A percentile compares a stretch with the other conserved stretches of the same genome.
Evolutionary conservation across 2,329 filamentous ascomycete species (phyloP).

Genomic region (Fusarium torulosum): DNA sequence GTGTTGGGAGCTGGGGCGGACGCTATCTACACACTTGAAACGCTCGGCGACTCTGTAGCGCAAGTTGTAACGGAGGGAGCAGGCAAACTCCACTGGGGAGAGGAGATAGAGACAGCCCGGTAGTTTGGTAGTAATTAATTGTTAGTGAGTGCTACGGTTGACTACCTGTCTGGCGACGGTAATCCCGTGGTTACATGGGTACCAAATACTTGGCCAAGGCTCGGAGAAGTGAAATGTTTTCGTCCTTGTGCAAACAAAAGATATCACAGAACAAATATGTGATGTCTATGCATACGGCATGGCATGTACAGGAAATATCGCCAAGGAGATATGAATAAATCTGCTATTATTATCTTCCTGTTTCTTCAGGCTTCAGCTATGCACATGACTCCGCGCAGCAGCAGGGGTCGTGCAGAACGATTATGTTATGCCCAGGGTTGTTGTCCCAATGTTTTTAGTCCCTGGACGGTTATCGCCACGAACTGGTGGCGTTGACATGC

Average conservation of each 20-base stretch:
- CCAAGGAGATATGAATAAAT: constrained; percentile 6
- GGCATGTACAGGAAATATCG: no score
- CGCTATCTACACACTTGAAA: constrained; percentile 46
- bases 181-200: neutral
- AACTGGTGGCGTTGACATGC: constrained; percentile 20
- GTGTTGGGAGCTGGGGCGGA: constrained; percentile 15
- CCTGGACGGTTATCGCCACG: constrained; percentile 24
- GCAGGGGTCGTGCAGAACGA: constrained; percentile 12
- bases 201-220: constrained; percentile 2
- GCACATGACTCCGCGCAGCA: neutral
- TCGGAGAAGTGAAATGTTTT: neutral
- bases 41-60: constrained; percentile 39
- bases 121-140: constrained; percentile 23
- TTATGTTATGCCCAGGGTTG: constrained; percentile 1
- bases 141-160: constrained; percentile 1
- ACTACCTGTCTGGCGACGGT: constrained; percentile 9
- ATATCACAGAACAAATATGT: neutral
- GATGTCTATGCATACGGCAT: neutral
- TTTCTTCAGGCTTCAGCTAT: no score
- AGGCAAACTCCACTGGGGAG: constrained; percentile 1
- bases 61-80: neutral
- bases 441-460: neutral
- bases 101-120: constrained; percentile 4
- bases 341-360: constrained; percentile 8
- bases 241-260: neutral